Percentiles rank a stretch among this genome's conserved stretches.
Conservation (phyloP, 805 yeast genomes). For the Myxozyma udenii region DNA sequence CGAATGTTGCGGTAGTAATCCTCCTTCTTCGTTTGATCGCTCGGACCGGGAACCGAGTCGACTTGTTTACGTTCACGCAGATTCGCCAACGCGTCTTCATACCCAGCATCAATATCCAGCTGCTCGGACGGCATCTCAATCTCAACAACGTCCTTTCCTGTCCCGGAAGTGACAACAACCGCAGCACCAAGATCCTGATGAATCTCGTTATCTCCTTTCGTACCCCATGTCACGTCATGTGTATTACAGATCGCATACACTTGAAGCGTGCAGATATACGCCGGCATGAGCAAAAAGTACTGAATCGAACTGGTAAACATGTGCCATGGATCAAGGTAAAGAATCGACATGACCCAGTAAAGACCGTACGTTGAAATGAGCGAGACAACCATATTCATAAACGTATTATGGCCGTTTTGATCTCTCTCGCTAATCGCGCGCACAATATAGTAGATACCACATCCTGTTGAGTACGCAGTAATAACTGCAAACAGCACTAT, state of each 20-base stretch:
- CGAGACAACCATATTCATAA: conserved; percentile 85
- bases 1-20: conserved; percentile 88
- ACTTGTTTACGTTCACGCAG: conserved; percentile 39
- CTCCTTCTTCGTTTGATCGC: conserved; percentile 55
- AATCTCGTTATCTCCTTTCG: conserved; percentile 71
- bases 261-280: conserved; percentile 85
- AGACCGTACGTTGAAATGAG: conserved; percentile 77
- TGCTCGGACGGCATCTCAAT: conserved; percentile 64
- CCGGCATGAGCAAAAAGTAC: conserved; percentile 78
- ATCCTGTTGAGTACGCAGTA: conserved; percentile 72
- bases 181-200: conserved; percentile 81
- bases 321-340: conserved; percentile 89
- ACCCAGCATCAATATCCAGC: conserved; percentile 71
- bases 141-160: conserved; percentile 53
- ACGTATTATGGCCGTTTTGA: conserved; percentile 64
- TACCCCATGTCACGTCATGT: conserved; percentile 97
- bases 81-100: conserved; percentile 55
- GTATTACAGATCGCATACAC: conserved; percentile 95
- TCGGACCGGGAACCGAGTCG: conserved; percentile 38
- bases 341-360: conserved; percentile 70
- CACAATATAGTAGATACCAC: conserved; percentile 78
- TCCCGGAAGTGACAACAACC: conserved; percentile 59
- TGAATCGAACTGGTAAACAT: conserved; percentile 85
- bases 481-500: conserved; percentile 78
- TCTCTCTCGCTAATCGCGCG: conserved; percentile 42